Conservation (phyloP, 2,329 filamentous ascomycete species). For the Drechslera avenae region DNA sequence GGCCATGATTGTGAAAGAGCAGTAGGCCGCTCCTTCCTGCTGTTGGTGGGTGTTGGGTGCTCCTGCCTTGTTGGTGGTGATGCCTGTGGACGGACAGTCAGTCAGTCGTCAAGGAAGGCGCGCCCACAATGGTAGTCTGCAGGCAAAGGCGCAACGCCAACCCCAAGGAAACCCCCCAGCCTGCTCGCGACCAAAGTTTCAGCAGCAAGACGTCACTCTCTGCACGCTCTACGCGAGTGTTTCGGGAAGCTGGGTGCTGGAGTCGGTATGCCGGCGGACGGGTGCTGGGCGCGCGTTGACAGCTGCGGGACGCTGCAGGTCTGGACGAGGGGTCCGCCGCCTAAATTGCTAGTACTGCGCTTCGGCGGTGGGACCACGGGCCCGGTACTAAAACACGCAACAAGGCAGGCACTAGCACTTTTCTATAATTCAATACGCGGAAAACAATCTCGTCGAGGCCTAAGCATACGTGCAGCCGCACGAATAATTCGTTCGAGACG, state of each 20-base stretch:
- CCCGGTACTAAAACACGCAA: conserved; percentile 7
- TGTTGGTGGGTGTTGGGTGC: too few species aligned
- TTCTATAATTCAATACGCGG: conserved; percentile 10
- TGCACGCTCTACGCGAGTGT: neutral
- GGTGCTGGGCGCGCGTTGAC: conserved; percentile 12
- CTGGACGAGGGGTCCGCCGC: conserved; percentile 18
- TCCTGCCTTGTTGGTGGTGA: too few species aligned
- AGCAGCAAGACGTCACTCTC: too few species aligned
- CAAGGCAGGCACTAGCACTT: conserved; percentile 15
- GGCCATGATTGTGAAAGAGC: conserved; percentile 15
- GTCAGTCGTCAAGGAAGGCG: too few species aligned
- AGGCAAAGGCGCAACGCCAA: too few species aligned
- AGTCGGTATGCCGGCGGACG: conserved; percentile 3
- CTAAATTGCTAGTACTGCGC: conserved; percentile 14
- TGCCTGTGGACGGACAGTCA: too few species aligned
- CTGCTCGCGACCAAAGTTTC: too few species aligned
- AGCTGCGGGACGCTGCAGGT: conserved; percentile 17
- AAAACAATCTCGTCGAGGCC: neutral
- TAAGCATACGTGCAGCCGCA: neutral
- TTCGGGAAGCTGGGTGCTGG: conserved; percentile 8
- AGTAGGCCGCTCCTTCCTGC: too few species aligned
- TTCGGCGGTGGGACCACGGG: conserved; percentile 5
- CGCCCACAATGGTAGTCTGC: too few species aligned
- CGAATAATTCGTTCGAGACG: neutral
- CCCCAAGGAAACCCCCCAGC: too few species aligned